Evolutionary conservation across 2,329 filamentous ascomycete genomes (phyloP).

Genomic region (Cladosporium cucumerinum): DNA sequence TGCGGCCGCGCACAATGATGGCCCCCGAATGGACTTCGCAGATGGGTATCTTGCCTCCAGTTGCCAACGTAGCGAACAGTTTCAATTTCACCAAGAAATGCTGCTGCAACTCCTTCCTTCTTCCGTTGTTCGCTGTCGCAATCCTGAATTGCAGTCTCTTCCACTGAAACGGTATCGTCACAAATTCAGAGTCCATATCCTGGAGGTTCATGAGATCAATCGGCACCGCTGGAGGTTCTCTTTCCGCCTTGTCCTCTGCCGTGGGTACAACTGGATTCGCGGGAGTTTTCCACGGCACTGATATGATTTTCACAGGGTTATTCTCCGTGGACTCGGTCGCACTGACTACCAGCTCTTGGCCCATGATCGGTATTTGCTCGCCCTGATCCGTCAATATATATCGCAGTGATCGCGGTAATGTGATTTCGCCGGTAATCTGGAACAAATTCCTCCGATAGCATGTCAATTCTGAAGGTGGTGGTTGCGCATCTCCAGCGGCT

Average conservation of each 20-base stretch:
- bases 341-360: constrained; percentile 82
- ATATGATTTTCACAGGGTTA: constrained; percentile 87
- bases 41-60: constrained; percentile 75
- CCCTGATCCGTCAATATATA: constrained; percentile 81
- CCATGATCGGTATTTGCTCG: constrained; percentile 76
- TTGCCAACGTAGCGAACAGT: constrained; percentile 77
- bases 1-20: constrained; percentile 89
- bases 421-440: constrained; percentile 87
- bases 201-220: constrained; percentile 64
- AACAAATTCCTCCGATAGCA: constrained; percentile 96
- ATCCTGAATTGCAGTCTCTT: constrained; percentile 90
- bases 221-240: constrained; percentile 80
- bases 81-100: constrained; percentile 90
- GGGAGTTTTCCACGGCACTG: constrained; percentile 96
- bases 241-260: constrained; percentile 66
- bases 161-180: constrained; percentile 91
- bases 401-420: constrained; percentile 71
- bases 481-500: constrained; percentile 52
- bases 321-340: constrained; percentile 94
- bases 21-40: constrained; percentile 83
- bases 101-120: constrained; percentile 90
- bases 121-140: constrained; percentile 92
- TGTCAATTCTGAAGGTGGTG: constrained; percentile 76
- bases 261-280: constrained; percentile 64
- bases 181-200: constrained; percentile 75